Conservation (phyloP, 2,329 filamentous ascomycete genomes). For the Cercospora beticola region DNA sequence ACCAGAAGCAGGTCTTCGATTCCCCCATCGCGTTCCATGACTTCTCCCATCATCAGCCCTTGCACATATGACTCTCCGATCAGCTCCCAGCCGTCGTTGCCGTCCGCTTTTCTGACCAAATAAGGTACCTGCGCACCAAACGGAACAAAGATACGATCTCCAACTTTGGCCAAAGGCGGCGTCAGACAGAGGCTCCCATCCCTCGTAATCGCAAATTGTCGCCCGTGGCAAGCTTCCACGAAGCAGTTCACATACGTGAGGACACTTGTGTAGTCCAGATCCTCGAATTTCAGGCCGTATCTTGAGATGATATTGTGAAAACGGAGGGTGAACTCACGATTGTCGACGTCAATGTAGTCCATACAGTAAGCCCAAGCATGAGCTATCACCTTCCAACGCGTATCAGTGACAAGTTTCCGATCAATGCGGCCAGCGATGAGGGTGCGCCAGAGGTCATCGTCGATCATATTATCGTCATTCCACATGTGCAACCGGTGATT, state of each 20-base stretch:
- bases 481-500: not conserved
- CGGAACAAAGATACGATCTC: not conserved
- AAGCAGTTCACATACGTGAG: not conserved
- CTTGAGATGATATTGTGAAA: not conserved
- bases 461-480: not conserved
- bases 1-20: not conserved
- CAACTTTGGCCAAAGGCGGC: not conserved
- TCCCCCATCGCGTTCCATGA: not conserved
- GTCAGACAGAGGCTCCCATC: not conserved
- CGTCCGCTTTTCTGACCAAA: not conserved
- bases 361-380: not conserved
- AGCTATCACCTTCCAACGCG: not conserved
- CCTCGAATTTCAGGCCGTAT: not conserved
- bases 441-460: not conserved
- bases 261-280: not conserved
- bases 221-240: not conserved
- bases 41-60: not conserved
- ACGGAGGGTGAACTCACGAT: not conserved
- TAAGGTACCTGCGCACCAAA: not conserved
- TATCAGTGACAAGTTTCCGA: not conserved
- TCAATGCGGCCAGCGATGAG: not conserved
- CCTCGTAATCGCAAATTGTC: not conserved
- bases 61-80: not conserved
- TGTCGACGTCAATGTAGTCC: not conserved
- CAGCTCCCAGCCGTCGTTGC: not conserved